phyloP scores from a whole-genome alignment of 1,284 basidiomycete species.

The Ceratobasidium papillatum region DNA sequence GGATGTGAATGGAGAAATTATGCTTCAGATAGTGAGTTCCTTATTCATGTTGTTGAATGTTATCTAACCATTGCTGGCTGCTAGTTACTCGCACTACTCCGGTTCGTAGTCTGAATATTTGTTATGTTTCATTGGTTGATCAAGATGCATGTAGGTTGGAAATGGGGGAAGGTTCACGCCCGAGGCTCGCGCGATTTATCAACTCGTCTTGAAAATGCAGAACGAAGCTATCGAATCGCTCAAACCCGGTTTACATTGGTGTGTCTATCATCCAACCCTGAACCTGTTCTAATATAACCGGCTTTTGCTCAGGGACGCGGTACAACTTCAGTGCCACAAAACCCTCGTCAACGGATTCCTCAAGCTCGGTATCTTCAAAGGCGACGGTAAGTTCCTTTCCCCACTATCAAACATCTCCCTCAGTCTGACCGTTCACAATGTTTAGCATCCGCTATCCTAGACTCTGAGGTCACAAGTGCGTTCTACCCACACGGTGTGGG shows the following conservation, averaged over 20 bases:
- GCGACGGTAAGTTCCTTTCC: slow-evolving; percentile 29
- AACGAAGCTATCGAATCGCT: slow-evolving; percentile 73
- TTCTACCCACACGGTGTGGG: slow-evolving; percentile 95
- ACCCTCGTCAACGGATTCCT: slow-evolving; percentile 82
- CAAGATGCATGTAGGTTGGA: slow-evolving; percentile 60
- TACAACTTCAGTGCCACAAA: slow-evolving; percentile 83
- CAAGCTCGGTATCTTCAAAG: slow-evolving; percentile 83
- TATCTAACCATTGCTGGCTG: neutral
- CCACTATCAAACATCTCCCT: neutral
- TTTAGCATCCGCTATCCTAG: slow-evolving; percentile 71
- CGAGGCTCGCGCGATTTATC: slow-evolving; percentile 81
- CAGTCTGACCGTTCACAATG: slow-evolving; percentile 46
- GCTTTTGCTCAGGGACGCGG: slow-evolving; percentile 58
- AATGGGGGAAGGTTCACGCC: slow-evolving; percentile 87
- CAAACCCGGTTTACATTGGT: slow-evolving; percentile 80
- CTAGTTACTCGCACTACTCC: slow-evolving; percentile 84
- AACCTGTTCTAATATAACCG: neutral
- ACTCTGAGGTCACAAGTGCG: slow-evolving; percentile 76
- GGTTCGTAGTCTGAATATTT: slow-evolving; percentile 44
- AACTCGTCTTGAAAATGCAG: slow-evolving; percentile 89
- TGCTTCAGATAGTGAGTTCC: slow-evolving; percentile 71
- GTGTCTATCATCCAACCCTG: neutral
- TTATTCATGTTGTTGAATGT: neutral
- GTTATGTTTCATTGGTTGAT: neutral
- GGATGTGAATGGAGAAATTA: slow-evolving; percentile 90